phyloP scores from a whole-genome alignment of 305 asterid species.

The Fraxinus ornus region DNA sequence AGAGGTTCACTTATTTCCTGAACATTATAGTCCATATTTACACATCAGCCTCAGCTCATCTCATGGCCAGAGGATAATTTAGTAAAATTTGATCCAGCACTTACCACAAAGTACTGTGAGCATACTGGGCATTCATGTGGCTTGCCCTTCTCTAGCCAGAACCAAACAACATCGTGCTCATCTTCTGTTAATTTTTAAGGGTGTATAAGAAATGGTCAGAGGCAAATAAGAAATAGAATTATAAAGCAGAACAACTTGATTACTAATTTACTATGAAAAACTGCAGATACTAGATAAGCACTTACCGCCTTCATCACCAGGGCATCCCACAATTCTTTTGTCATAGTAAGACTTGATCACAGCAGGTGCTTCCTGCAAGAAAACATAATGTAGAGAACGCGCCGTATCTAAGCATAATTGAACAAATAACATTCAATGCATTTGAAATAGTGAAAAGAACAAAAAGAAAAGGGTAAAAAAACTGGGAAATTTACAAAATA shows the following conservation, averaged over 20 bases:
- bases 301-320: conserved; percentile 66
- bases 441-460: neutral
- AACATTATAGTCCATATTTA: neutral
- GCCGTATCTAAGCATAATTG: conserved; percentile 1
- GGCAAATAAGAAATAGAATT: neutral
- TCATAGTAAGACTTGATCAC: conserved; percentile 42
- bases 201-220: conserved; percentile 21
- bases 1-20: neutral
- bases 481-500: neutral
- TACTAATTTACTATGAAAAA: neutral
- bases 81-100: conserved; percentile 24
- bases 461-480: neutral
- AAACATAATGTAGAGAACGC: conserved; percentile 1
- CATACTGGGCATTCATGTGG: conserved; percentile 52
- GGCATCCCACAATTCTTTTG: conserved; percentile 55
- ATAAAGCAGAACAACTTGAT: conserved; percentile 1
- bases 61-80: neutral
- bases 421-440: conserved; percentile 6
- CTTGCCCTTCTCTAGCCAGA: conserved; percentile 55
- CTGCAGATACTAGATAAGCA: conserved; percentile 12
- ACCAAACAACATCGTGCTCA: conserved; percentile 57
- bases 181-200: conserved; percentile 43
- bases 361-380: conserved; percentile 64
- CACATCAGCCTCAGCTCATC: conserved; percentile 21
- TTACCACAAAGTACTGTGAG: conserved; percentile 53